Base-by-base conservation (phyloP, 2,329 filamentous ascomycete genomes). In the Exserohilum rostratum region DNA sequence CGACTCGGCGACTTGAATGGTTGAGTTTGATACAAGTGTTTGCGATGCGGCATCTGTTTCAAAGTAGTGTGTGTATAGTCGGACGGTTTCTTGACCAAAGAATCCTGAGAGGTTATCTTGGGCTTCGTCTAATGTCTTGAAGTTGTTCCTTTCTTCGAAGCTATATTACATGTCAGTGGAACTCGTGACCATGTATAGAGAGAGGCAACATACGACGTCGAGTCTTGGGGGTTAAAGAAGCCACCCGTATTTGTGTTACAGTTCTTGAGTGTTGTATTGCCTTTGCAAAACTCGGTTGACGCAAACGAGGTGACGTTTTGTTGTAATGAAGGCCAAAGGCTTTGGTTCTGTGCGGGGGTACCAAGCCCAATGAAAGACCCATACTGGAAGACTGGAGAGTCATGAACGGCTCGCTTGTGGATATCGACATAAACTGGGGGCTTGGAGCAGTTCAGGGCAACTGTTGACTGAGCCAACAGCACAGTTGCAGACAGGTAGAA, bases 301-400 rank as follows among this genome's bases (percentile, higher is more conserved):
- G 75, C 71, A 25, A 79, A 73, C 0, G 72, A 75, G 10, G 76
- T 78, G 52, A 78, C 75, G 53, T 79, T 79, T 39, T 75, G 69
- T 29, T 65, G 59, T 53, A 80, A 57, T 22, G 76, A 77, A 4
- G 77, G 77, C 76, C 76, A 79, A 13, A 78, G 60, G 42, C 76
- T 78, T 46, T 78, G 72, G 54, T 80, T 80, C 55, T 79, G 77
- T 57, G 76, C 72, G 18, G 76, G 75, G 6, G 71, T 67, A 7
- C 77, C 77, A 7, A 78, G 65, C 17, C 78, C 78, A 30, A 78
- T 75, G 64, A 79, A 79, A 2, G 76, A 75, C 43, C 78, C 78
- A 68, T 79, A 79, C 50, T 78, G 77, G 43, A 76, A 74, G 11
- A 69, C 63, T 1, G 65, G 57, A 5, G 72, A 72, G 43, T 74